Evolutionary conservation across 2,329 filamentous ascomycete genomes (phyloP).

Genomic region (Elsinoe batatas): DNA sequence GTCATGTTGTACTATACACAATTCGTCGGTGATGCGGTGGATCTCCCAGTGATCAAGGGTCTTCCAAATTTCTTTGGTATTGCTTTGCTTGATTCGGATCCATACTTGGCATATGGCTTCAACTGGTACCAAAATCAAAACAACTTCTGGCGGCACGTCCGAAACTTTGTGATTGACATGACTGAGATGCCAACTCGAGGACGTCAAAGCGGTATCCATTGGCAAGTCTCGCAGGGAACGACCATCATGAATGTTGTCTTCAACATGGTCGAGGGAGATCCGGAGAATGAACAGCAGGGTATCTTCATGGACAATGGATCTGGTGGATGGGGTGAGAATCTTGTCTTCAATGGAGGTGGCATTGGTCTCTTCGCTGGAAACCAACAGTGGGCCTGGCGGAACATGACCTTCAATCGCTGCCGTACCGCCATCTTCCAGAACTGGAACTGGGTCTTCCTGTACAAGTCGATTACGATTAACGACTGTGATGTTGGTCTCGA

Average conservation of each 20-base stretch:
- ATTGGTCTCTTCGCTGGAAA: conserved; percentile 72
- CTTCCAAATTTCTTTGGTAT: conserved; percentile 24
- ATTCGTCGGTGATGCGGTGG: conserved; percentile 20
- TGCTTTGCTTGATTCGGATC: conserved; percentile 26
- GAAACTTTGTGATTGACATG: conserved; percentile 49
- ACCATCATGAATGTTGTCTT: conserved; percentile 51
- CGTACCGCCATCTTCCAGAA: conserved; percentile 79
- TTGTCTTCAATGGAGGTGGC: conserved; percentile 73
- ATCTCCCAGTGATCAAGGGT: conserved; percentile 21
- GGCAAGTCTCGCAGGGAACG: conserved; percentile 57
- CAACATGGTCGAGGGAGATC: conserved; percentile 31
- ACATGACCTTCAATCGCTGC: conserved; percentile 71
- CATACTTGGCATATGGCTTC: conserved; percentile 25
- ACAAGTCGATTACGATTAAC: conserved; percentile 61
- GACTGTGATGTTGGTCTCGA: conserved; percentile 57
- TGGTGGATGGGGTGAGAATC: conserved; percentile 73
- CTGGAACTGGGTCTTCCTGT: conserved; percentile 84
- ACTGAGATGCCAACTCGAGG: conserved; percentile 19
- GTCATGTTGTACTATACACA: conserved; percentile 22
- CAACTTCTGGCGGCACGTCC: conserved; percentile 48
- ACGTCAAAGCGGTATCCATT: conserved; percentile 48
- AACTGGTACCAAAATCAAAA: conserved; percentile 29
- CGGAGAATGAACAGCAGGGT: conserved; percentile 29
- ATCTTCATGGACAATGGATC: conserved; percentile 53
- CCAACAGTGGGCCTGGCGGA: conserved; percentile 80